phyloP scores from a whole-genome alignment of 164 flowering plant genomes.

The Tetracentron sinense region DNA sequence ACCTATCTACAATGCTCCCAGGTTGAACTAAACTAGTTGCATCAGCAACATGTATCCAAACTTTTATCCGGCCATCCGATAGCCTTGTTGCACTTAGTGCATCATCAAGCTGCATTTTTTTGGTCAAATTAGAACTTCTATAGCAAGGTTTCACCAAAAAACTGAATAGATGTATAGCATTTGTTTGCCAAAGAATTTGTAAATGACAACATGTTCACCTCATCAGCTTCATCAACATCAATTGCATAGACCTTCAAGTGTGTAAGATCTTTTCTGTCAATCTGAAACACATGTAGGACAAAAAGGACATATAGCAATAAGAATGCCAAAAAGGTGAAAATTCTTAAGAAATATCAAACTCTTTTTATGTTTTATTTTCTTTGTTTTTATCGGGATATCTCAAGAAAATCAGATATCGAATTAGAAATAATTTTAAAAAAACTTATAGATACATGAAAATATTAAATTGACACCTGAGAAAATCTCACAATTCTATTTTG shows the following conservation, averaged over 20 bases:
- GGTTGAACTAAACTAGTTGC: slow-evolving; percentile 75
- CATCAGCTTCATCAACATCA: slow-evolving; percentile 99
- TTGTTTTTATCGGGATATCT: no score
- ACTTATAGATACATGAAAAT: no score
- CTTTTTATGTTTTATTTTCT: no score
- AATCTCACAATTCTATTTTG: no score
- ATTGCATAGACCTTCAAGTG: slow-evolving; percentile 94
- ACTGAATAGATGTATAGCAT: not conserved
- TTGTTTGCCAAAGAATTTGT: not conserved
- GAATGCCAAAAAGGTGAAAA: not conserved
- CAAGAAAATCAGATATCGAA: no score
- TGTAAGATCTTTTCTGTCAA: slow-evolving; percentile 67
- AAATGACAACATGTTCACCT: slow-evolving; percentile 41
- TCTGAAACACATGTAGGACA: slow-evolving; percentile 31
- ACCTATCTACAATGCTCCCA: slow-evolving; percentile 80
- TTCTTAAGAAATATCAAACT: not conserved
- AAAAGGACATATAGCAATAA: slow-evolving; percentile 2
- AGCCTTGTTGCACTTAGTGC: slow-evolving; percentile 87
- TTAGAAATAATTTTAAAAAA: no score
- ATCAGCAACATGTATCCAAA: slow-evolving; percentile 98
- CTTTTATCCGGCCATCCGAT: slow-evolving; percentile 84
- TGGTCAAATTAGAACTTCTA: not conserved
- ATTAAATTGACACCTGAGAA: no score
- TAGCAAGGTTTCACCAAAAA: not conserved
- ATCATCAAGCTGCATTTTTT: slow-evolving; percentile 82